Conservation (phyloP, 2,329 filamentous ascomycete species). For the Colletotrichum limetticola region DNA sequence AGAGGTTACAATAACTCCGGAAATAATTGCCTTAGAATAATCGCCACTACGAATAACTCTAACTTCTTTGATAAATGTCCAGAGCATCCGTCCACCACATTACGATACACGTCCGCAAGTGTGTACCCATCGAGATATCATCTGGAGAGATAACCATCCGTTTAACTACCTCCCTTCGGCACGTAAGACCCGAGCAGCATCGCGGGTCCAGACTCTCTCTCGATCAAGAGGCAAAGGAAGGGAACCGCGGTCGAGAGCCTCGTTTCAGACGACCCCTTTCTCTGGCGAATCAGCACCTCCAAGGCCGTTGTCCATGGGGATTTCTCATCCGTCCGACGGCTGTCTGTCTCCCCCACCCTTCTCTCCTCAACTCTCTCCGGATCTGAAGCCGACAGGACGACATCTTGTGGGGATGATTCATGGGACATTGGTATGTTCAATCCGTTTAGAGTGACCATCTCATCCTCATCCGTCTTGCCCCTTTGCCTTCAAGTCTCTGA, state of each 20-base stretch:
- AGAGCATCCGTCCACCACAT: too few species aligned
- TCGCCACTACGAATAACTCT: too few species aligned
- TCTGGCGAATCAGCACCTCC: constrained; percentile 1
- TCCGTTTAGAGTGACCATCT: neutral
- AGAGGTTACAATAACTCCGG: too few species aligned
- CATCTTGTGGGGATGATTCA: neutral
- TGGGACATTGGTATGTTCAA: neutral
- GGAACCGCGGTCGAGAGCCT: constrained; percentile 8
- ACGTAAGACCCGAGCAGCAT: neutral
- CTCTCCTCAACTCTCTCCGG: neutral
- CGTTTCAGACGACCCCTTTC: constrained; percentile 21
- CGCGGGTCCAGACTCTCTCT: neutral
- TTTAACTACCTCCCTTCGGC: neutral
- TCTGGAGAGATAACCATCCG: neutral
- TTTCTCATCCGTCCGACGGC: neutral
- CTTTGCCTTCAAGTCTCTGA: neutral
- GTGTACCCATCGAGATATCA: neutral
- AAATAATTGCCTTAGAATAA: too few species aligned
- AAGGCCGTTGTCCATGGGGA: neutral
- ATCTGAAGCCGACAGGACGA: neutral
- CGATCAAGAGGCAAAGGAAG: neutral
- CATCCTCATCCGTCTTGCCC: neutral
- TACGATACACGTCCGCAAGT: neutral
- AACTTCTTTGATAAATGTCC: too few species aligned
- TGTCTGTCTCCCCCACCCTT: neutral